Evolutionary conservation across 208 protist species (phyloP), one percentile per base, ranked within the genome.

Genomic region (Trypanosoma vivax): DNA sequence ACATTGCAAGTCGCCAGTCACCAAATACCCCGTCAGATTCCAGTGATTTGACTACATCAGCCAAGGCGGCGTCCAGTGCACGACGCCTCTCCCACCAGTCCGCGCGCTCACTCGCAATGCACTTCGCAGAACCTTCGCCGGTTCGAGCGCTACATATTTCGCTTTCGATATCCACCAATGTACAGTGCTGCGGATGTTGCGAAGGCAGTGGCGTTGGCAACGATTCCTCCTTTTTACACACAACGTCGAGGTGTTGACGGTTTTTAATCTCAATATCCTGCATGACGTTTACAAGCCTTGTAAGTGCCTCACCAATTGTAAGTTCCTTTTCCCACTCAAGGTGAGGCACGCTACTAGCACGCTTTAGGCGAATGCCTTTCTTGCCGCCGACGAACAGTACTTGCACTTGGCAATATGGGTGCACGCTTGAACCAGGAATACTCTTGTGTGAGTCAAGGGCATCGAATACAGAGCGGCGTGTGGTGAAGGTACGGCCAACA

Each of bases 1-100:
- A 49, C 25, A 84, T 51, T 3, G 76, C 43, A 13, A 72, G 30
- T 6, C 60, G 60, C 60, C 50, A 66, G 27, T 65, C 64, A 11
- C 61, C 59, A 14, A 65, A 52, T 2, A 60, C 63, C 3, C 76
- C 31, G 10, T 55, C 48, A 6, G 50, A 56, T 46, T 83, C 56
- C 37, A 88, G 34, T n/a, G 48, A 38, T 31, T 24, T 38, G 0
- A 75, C 70, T 1, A 74, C 70, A 3, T 52, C 54, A 3, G 31
- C 25, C n/a, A 69, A 7, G 29, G 54, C 39, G 5, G 11, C 7
- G 21, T 69, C 62, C 28, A 69, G 27, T 31, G 48, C 39, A 27
- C 37, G 40, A 18, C 62, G 52, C 47, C 42, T 4, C 13, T 30
- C 30, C 62, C 62, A 69, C 62, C 62, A 69, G 0, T 56, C 40